Evolutionary conservation across 2,329 filamentous ascomycete genomes (phyloP).

Genomic region (Parastagonospora nodorum): DNA sequence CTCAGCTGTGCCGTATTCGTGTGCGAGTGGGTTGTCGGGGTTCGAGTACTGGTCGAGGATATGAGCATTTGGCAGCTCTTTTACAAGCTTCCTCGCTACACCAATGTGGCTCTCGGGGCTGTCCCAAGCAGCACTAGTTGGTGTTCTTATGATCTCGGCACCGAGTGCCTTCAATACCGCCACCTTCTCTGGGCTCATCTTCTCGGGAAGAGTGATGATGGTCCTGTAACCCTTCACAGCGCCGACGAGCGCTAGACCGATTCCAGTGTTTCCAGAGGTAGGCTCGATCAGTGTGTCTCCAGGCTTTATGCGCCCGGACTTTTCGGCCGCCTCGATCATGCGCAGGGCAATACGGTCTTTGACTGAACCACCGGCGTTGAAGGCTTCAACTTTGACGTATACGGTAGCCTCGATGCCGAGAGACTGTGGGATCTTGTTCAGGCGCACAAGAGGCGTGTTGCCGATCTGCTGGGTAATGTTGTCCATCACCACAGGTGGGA

Average conservation of each 20-base stretch:
- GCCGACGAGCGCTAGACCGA: slow-evolving; percentile 89
- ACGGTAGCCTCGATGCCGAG: slow-evolving; percentile 87
- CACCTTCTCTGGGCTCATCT: slow-evolving; percentile 99
- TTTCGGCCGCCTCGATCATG: slow-evolving; percentile 97
- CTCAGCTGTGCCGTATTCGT: slow-evolving; percentile 92
- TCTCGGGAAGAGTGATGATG: slow-evolving; percentile 97
- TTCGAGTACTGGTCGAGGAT: slow-evolving; percentile 98
- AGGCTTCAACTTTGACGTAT: slow-evolving; percentile 89
- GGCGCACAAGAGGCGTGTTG: slow-evolving; percentile 90
- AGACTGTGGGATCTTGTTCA: slow-evolving; percentile 91
- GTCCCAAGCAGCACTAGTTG: slow-evolving; percentile 93
- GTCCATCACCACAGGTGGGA: slow-evolving; percentile 63
- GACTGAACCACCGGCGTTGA: slow-evolving; percentile 91
- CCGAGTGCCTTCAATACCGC: slow-evolving; percentile 91
- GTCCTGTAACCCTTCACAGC: slow-evolving; percentile 98
- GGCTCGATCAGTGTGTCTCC: slow-evolving; percentile 98
- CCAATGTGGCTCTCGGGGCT: slow-evolving; percentile 96
- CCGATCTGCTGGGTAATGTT: slow-evolving; percentile 87
- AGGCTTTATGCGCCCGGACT: slow-evolving; percentile 89
- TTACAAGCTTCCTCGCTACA: slow-evolving; percentile 84
- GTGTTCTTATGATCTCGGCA: slow-evolving; percentile 96
- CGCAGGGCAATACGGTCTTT: slow-evolving; percentile 95
- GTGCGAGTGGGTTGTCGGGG: slow-evolving; percentile 85
- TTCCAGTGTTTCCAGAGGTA: slow-evolving; percentile 97
- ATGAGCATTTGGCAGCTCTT: slow-evolving; percentile 95